Percentiles rank a stretch among this genome's conserved stretches.
These are phyloP conservation scores for Penicillium sp. DNA, from an alignment of 2,329 filamentous ascomycete species.

Conservation along the genomic window DNA sequence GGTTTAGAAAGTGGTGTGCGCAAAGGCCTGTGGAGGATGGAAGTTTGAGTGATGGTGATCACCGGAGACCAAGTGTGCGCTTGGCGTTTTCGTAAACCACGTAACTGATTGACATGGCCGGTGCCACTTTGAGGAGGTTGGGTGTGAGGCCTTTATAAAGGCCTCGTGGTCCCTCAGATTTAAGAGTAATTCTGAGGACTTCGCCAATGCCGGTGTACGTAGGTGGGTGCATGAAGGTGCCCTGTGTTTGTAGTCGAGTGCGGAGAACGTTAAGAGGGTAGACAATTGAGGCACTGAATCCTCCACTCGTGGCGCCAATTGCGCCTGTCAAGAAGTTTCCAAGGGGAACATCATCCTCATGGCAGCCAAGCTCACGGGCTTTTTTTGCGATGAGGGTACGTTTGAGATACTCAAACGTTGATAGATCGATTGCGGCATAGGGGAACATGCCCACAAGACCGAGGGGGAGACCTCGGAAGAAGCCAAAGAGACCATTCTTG, in stretches of 20 bases:
- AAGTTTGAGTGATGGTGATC: slow-evolving; percentile 16
- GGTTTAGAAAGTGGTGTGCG: slow-evolving; percentile 1
- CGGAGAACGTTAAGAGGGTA: slow-evolving; percentile 94
- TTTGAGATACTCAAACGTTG: slow-evolving; percentile 93
- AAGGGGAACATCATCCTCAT: slow-evolving; percentile 79
- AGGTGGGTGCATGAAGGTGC: slow-evolving; percentile 84
- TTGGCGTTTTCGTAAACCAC: slow-evolving; percentile 92
- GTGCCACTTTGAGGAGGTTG: slow-evolving; percentile 93
- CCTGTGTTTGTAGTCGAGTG: slow-evolving; percentile 90
- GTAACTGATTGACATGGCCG: slow-evolving; percentile 93
- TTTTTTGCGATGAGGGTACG: slow-evolving; percentile 69
- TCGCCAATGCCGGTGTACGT: slow-evolving; percentile 92
- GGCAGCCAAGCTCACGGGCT: slow-evolving; percentile 67
- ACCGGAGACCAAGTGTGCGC: slow-evolving; percentile 60
- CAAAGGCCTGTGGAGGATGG: not conserved
- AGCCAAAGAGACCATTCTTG: slow-evolving; percentile 70
- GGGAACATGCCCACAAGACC: slow-evolving; percentile 96
- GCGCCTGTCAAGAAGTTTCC: slow-evolving; percentile 82
- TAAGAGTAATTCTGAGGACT: slow-evolving; percentile 78
- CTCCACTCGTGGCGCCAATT: slow-evolving; percentile 88
- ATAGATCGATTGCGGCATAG: slow-evolving; percentile 94
- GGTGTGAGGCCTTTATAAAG: slow-evolving; percentile 95
- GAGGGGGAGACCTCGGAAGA: slow-evolving; percentile 92
- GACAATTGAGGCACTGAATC: slow-evolving; percentile 88
- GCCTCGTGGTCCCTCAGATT: slow-evolving; percentile 79